Base-by-base conservation (phyloP, 768 basidiomycete species). In the Boletus barrowsii region DNA sequence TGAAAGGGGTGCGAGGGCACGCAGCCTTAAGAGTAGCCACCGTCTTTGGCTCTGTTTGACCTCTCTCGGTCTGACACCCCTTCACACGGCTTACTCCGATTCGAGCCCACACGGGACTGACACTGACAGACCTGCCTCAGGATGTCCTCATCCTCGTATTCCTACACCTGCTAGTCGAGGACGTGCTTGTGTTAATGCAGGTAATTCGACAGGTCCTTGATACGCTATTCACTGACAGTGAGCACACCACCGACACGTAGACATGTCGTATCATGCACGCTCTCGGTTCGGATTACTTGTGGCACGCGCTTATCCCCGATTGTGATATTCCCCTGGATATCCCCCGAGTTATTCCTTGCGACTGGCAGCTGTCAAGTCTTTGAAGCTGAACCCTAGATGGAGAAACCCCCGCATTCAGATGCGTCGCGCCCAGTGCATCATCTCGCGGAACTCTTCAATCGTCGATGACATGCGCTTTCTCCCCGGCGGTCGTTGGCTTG, bases 261-360 rank as follows among this genome's bases (percentile, higher is more conserved):
- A 78, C 80, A 66, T 82, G 82, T 75, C 84, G 83, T 77, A 78
- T 69, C 55, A 68, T 83, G 54, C 77, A 85, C 69, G 75, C 76
- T n/a, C 74, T 79, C 41, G 76, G 74, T 14, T 74, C 73, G 39
- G 79, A 86, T 62, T 82, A 82, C 64, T 65, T 82, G 37, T 84
- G 83, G 82, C 83, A 80, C 73, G 74, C 33, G 58, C 80, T 51
- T 22, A 53, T 62, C 39, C 51, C 55, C 10, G 26, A 55, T 20
- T 63, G 70, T 54, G 71, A 72, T 35, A 55, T 79, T 32, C 75
- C 78, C 4, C 43, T 76, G 30, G 77, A 82, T 62, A 61, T 79
- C 70, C 8, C 9, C 62, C 76, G 2, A 76, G 71, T 20, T 45
- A 65, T 20, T 65, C 75, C 50, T 65, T 83, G 53, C 79, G 78